phyloP scores from a whole-genome alignment of 1,284 basidiomycete species.

The Trichosporon faecale region DNA sequence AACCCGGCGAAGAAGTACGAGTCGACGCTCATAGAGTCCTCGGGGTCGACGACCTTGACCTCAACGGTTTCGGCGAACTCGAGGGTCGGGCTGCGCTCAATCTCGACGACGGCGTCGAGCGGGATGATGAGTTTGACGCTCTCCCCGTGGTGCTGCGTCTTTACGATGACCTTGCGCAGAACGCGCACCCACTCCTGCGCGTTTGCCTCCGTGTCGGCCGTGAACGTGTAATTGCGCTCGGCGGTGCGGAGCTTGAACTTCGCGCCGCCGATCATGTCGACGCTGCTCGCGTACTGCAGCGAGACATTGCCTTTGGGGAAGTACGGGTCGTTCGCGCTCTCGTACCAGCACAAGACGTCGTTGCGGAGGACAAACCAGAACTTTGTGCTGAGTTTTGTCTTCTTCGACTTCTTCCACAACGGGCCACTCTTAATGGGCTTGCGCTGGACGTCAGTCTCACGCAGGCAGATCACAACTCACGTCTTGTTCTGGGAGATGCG shows the following conservation, averaged over 20 bases:
- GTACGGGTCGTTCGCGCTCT: conserved; percentile 84
- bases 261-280: conserved; percentile 70
- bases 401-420: conserved; percentile 74
- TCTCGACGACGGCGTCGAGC: conserved; percentile 79
- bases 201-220: conserved; percentile 73
- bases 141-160: conserved; percentile 91
- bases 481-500: conserved; percentile 84
- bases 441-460: conserved; percentile 57
- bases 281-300: conserved; percentile 83
- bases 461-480: conserved; percentile 52
- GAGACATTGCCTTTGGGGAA: conserved; percentile 94
- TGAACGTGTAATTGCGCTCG: conserved; percentile 68
- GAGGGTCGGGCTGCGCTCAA: conserved; percentile 80
- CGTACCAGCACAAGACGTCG: conserved; percentile 89
- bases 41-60: conserved; percentile 77
- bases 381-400: conserved; percentile 82
- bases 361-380: conserved; percentile 95
- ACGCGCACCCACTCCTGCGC: conserved; percentile 92
- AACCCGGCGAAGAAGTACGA: conserved; percentile 85
- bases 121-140: conserved; percentile 94
- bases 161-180: conserved; percentile 82
- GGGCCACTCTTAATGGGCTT: conserved; percentile 82
- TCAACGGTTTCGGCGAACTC: conserved; percentile 94
- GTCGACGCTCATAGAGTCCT: conserved; percentile 70
- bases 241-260: conserved; percentile 76